These are phyloP conservation scores for Beauveria caledonica DNA, from an alignment of 2,329 filamentous ascomycete species.

Conservation along the genomic window DNA sequence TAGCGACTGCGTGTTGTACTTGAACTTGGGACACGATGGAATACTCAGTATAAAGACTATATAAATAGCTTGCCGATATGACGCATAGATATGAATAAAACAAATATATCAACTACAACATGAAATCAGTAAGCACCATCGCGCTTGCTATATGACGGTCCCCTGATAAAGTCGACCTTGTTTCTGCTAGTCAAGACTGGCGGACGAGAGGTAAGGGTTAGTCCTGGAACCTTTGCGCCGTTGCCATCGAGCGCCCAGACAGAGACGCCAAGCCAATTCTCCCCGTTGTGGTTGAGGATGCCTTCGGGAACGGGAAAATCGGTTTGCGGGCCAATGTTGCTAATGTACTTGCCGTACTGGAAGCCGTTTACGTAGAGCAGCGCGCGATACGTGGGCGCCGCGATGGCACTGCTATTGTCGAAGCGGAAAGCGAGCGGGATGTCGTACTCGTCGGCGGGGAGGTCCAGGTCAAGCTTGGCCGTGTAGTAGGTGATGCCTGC, in stretches of 20 bases:
- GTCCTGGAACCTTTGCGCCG: constrained; percentile 47
- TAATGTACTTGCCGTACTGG: constrained; percentile 54
- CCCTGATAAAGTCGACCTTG: constrained; percentile 36
- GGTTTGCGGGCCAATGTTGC: constrained; percentile 68
- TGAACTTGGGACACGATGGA: neutral
- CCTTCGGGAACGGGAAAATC: constrained; percentile 66
- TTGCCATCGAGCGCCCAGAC: constrained; percentile 57
- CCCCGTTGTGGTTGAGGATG: constrained; percentile 60
- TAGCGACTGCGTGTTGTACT: neutral
- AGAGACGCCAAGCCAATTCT: constrained; percentile 60
- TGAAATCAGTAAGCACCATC: constrained; percentile 38
- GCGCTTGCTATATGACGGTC: constrained; percentile 38
- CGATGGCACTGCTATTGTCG: constrained; percentile 29
- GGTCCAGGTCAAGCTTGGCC: constrained; percentile 44
- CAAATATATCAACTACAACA: neutral
- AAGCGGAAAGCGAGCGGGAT: constrained; percentile 55
- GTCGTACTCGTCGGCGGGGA: constrained; percentile 47
- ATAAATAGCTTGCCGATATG: neutral
- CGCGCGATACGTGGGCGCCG: constrained; percentile 41
- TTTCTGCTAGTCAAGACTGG: constrained; percentile 26
- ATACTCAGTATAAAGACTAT: neutral
- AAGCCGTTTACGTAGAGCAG: constrained; percentile 69
- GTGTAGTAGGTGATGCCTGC: constrained; percentile 53
- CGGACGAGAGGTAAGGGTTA: constrained; percentile 36
- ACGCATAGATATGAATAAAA: neutral